Evolutionary conservation across 441 rosid species (phyloP).

Genomic region (Arabidopsis lyrata): DNA sequence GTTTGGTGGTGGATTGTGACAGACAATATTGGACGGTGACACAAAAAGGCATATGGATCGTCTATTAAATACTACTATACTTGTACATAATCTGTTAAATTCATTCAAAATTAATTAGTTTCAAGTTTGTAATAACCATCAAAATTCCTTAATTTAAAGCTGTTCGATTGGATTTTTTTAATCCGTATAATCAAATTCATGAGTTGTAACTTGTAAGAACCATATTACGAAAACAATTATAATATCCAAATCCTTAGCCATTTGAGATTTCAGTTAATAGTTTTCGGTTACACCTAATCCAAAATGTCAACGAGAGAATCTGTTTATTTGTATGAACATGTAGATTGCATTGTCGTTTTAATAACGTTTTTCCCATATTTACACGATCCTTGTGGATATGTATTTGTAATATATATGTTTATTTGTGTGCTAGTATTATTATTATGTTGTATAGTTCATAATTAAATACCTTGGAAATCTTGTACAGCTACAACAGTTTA

Average conservation of each 20-base stretch:
- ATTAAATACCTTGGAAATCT: not conserved
- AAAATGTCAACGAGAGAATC: slow-evolving; percentile 34
- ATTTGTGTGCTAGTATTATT: not conserved
- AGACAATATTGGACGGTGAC: slow-evolving; percentile 31
- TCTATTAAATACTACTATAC: not conserved
- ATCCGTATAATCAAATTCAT: slow-evolving; percentile 1
- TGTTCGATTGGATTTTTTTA: slow-evolving; percentile 21
- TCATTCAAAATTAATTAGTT: not conserved
- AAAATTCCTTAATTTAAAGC: not conserved
- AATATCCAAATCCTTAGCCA: slow-evolving; percentile 27
- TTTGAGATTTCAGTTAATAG: slow-evolving; percentile 25
- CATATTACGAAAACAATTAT: slow-evolving; percentile 14
- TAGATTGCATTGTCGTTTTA: slow-evolving; percentile 24
- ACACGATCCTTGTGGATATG: slow-evolving; percentile 17
- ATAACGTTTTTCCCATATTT: not conserved
- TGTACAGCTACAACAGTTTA: not conserved
- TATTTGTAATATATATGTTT: slow-evolving; percentile 1
- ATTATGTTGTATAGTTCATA: not conserved
- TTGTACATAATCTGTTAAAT: not conserved
- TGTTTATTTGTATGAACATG: slow-evolving; percentile 19
- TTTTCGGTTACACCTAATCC: slow-evolving; percentile 29
- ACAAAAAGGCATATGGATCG: slow-evolving; percentile 24
- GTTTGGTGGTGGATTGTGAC: slow-evolving; percentile 26
- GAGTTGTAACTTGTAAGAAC: slow-evolving; percentile 20
- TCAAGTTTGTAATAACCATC: not conserved